These are phyloP conservation scores for Tephrocybe sp. DNA, from an alignment of 768 basidiomycete genomes.

Conservation along the genomic window DNA sequence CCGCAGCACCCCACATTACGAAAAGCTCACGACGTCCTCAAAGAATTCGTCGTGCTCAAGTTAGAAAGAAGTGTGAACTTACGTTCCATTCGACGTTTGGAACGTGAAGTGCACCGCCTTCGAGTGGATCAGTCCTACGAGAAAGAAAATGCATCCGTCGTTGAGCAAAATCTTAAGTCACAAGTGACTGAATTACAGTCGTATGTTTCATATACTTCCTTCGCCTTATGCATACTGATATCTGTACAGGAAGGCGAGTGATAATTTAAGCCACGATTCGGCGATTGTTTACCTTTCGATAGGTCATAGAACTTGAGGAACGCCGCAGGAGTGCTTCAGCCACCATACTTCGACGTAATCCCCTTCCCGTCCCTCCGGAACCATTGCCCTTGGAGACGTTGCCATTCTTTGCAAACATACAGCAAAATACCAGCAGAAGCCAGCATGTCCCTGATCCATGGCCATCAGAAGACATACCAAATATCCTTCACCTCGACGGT, in stretches of 20 bases:
- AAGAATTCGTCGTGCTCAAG: conserved; percentile 37
- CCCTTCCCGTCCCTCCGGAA: conserved; percentile 57
- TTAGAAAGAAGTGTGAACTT: conserved; percentile 30
- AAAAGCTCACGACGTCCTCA: conserved; percentile 35
- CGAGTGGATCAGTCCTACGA: conserved; percentile 30
- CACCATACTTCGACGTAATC: conserved; percentile 39
- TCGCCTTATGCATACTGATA: not conserved
- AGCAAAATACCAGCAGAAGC: conserved; percentile 2
- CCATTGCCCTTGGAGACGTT: conserved; percentile 47
- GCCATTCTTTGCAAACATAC: conserved; percentile 35
- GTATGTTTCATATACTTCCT: conserved; percentile 18
- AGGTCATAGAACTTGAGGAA: conserved; percentile 34
- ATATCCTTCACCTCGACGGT: not conserved
- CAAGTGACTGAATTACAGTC: conserved; percentile 32
- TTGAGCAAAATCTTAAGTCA: conserved; percentile 34
- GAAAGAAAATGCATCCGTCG: conserved; percentile 31
- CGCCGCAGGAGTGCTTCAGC: conserved; percentile 30
- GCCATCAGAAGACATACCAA: not conserved
- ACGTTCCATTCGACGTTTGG: conserved; percentile 29
- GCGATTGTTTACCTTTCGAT: not conserved
- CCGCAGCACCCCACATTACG: conserved; percentile 25
- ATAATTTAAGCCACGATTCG: not conserved
- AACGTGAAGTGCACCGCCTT: conserved; percentile 27
- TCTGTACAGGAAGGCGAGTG: conserved; percentile 18
- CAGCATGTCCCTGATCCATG: not conserved